Evolutionary conservation across 192 early-diverging fungal genomes (phyloP), one percentile per base, ranked within the genome.

Genomic region (Phlyctochytrium arcticum): DNA sequence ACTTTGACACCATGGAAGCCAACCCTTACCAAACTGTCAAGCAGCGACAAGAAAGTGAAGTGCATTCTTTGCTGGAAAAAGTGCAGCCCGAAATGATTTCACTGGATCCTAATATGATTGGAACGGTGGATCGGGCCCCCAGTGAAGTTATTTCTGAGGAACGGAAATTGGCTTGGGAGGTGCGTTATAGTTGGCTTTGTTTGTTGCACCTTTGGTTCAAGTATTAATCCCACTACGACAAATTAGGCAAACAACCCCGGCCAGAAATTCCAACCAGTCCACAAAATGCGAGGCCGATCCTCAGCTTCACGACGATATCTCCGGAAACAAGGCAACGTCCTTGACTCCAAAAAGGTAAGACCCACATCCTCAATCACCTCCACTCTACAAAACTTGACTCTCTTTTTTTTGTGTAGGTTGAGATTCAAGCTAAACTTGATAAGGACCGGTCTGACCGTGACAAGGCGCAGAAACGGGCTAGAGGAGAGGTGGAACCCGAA

Each of bases 61-160:
- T 98, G 21, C 88, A 89, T 59, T 63, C 68, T 70, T 75, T 98
- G 30, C 62, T 98, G 70, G 92, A 96, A 65, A 98, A 98, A 78
- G 80, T 98, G 60, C 91, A 95, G 49, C 90, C 94, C 36, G 92
- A 95, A 53, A 96, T 93, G 77, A 94, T 98, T 63, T 76, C 87
- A 6, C 74, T 98, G 39, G 85, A 96, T 68, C 90, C 92, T 12
- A 83, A 72, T 36, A 80, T 90, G 34, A 81, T 97, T 32, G 95
- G 92, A 36, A 82, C 83, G 26, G 69, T 93, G 54, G 93, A 92
- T 70, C 79, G 82, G 44, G 79, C 82, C 2, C 74, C 85, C 9
- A 71, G 72, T 30, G 87, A 89, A 29, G 72, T 88, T 26, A 47
- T 85, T 49, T 64, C 56, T 42, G 80, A 84, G 63, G 87, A 89